Evolutionary conservation across 805 yeast species (phyloP).

Genomic region (Candida lessepsii): DNA sequence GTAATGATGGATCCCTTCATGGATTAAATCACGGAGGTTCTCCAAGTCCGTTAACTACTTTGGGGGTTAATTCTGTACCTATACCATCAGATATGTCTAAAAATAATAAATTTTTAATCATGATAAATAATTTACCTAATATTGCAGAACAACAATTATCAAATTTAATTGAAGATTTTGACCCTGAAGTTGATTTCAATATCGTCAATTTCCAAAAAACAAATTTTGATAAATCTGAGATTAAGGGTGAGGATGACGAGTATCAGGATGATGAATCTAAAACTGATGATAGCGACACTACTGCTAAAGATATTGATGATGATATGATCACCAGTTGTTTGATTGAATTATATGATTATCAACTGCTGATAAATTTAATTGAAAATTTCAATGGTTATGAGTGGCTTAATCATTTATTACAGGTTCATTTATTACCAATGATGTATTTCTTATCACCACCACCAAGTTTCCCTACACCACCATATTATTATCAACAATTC

Average conservation of each 20-base stretch:
- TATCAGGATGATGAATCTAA: neutral
- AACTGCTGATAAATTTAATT: conserved; percentile 7
- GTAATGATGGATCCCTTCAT: neutral
- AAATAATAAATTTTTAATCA: neutral
- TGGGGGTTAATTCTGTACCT: no score
- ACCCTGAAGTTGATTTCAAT: conserved; percentile 6
- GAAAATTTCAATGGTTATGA: conserved; percentile 24
- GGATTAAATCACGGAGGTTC: no score
- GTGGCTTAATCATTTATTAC: conserved; percentile 21
- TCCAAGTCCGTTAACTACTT: no score
- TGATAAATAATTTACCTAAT: conserved; percentile 7
- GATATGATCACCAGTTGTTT: neutral
- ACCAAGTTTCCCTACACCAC: neutral
- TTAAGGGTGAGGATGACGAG: conserved; percentile 4
- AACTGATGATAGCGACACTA: neutral
- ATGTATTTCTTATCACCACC: neutral
- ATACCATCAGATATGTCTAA: neutral
- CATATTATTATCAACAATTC: neutral
- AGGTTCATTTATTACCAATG: conserved; percentile 14
- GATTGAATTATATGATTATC: conserved; percentile 8
- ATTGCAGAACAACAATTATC: conserved; percentile 13
- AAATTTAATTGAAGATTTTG: conserved; percentile 13
- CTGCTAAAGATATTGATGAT: neutral
- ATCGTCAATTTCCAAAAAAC: conserved; percentile 7
- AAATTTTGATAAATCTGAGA: conserved; percentile 2